Evolutionary conservation across 2,329 filamentous ascomycete genomes (phyloP), one percentile per base, ranked within the genome.

Genomic region (Penicillium frequentans): DNA sequence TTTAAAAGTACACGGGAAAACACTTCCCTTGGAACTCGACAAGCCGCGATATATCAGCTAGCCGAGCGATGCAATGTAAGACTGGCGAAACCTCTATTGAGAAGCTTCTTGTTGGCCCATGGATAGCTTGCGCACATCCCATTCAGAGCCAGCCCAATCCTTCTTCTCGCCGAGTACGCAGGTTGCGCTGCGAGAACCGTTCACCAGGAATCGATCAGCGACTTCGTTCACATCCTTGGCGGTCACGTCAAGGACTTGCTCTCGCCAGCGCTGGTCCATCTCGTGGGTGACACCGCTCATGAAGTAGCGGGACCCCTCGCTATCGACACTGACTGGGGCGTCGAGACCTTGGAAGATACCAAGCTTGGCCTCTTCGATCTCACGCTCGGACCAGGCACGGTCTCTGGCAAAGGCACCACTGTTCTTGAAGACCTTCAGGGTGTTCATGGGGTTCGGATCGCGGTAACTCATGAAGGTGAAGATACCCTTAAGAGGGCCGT

Each of bases 401-500:
- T 96, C 88, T 11, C 86, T 82, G 0, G 93, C 95, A 86, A 92
- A 97, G 24, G 83, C 79, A 1, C 93, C 95, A 1, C 91, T 90
- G 55, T 89, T 88, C 31, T 84, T 81, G 86, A 97, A 96, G 58
- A 97, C 90, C 55, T 84, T 85, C 63, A 98, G 79, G 0, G 91
- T 93, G 75, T 96, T 97, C 60, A 88, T 82, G 0, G 95, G 93
- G 71, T 98, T 97, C 3, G 95, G 95, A 72, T 99, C 95, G 51
- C 95, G 90, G 81, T 99, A 99, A 45, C 90, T 93, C 78, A 96
- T 97, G 78, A 97, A 96, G 16, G 91, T 91, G 66, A 99, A 98
- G 1, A 96, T 75, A 24, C 93, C 93, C 64, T 91, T 89, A 8
- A 96, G 78, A 0, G 89, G 85, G 24, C 87, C 86, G 45, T 90